Conservation (phyloP, 257 asterid genomes). For the Dorcoceras hygrometricum region DNA sequence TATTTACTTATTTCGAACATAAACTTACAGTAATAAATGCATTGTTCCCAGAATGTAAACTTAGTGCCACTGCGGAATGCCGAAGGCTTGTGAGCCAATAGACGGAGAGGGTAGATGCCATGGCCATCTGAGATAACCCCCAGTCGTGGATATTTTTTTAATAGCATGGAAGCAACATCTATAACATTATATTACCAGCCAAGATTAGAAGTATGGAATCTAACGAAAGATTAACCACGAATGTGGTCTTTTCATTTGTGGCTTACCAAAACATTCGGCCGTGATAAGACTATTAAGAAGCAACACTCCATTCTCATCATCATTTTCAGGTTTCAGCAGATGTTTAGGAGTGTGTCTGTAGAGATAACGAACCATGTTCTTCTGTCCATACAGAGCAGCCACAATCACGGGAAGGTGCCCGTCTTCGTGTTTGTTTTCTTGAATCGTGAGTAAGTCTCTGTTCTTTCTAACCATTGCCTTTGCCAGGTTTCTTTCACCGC, state of each 20-base stretch:
- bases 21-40: neutral
- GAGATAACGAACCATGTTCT: slow-evolving; percentile 34
- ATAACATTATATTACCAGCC: neutral
- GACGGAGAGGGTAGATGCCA: neutral
- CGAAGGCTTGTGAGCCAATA: neutral
- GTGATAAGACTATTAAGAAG: slow-evolving; percentile 42
- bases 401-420: slow-evolving; percentile 52
- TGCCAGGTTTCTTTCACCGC: slow-evolving; percentile 34
- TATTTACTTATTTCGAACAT: no score
- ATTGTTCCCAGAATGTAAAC: neutral
- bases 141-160: neutral
- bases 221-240: no score
- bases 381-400: slow-evolving; percentile 41
- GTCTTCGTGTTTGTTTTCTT: slow-evolving; percentile 32
- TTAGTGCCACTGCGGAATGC: neutral
- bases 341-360: slow-evolving; percentile 29
- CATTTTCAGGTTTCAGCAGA: slow-evolving; percentile 29
- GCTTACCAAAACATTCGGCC: slow-evolving; percentile 40
- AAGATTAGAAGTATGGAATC: neutral
- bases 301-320: slow-evolving; percentile 28
- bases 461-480: slow-evolving; percentile 27
- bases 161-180: slow-evolving; percentile 26
- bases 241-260: no score
- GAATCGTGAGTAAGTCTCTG: slow-evolving; percentile 23
- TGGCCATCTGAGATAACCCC: neutral